Percentiles rank a stretch among this genome's conserved stretches.
Evolutionary conservation across 2,329 filamentous ascomycete species (phyloP).

Genomic region (Lachnellula hyalina): DNA sequence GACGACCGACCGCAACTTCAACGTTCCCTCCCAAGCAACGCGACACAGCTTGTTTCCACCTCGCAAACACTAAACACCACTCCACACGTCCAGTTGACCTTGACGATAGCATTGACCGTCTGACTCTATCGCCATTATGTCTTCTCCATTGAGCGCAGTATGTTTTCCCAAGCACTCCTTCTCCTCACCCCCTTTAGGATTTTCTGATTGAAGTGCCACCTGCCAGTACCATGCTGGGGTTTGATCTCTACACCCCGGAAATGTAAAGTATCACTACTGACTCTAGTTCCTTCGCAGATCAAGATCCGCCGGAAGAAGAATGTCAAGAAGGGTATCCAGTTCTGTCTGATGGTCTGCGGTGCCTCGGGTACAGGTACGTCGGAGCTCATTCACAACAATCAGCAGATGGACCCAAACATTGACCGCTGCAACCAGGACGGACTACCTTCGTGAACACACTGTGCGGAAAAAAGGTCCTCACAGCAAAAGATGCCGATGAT

Average conservation of each 20-base stretch:
- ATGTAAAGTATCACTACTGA: conserved; percentile 21
- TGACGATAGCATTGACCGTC: conserved; percentile 6
- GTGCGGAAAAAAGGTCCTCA: conserved; percentile 87
- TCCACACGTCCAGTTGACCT: conserved; percentile 13
- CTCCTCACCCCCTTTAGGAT: conserved; percentile 25
- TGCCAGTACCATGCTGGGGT: conserved; percentile 25
- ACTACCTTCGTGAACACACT: conserved; percentile 99
- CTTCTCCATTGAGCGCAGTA: conserved; percentile 49
- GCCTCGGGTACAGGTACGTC: conserved; percentile 91
- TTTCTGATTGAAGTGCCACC: conserved; percentile 26
- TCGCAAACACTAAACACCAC: conserved; percentile 6
- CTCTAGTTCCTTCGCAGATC: conserved; percentile 50
- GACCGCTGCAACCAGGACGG: conserved; percentile 56
- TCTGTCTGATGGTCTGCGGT: conserved; percentile 99
- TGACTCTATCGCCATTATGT: conserved; percentile 37
- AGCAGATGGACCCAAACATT: conserved; percentile 6
- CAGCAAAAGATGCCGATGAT: conserved; percentile 91
- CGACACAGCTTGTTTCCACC: conserved; percentile 17
- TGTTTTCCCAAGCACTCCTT: conserved; percentile 27
- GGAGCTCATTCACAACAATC: conserved; percentile 3
- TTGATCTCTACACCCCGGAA: conserved; percentile 20
- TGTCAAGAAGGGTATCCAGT: conserved; percentile 87
- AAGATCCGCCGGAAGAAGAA: conserved; percentile 99
- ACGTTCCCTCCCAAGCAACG: conserved; percentile 21
- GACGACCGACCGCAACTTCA: conserved; percentile 22